These are phyloP conservation scores for Exophiala dermatitidis DNA, from an alignment of 2,329 filamentous ascomycete genomes.

Conservation along the genomic window DNA sequence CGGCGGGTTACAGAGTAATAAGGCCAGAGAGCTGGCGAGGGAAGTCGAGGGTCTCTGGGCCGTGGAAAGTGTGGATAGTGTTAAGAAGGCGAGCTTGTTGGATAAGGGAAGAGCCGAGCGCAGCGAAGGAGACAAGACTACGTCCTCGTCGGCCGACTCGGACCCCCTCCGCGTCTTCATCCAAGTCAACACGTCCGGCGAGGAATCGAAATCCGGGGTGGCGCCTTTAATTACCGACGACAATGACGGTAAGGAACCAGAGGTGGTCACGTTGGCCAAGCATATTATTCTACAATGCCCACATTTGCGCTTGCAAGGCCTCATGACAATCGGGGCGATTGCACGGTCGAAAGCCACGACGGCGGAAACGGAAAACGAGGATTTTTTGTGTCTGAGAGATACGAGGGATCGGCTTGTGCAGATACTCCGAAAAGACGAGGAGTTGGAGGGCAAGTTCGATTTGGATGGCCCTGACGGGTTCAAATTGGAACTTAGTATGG, in stretches of 20 bases:
- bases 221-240: constrained; percentile 50
- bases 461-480: too few species aligned
- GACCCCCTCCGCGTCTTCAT: constrained; percentile 65
- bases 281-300: constrained; percentile 62
- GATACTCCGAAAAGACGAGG: not conserved
- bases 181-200: constrained; percentile 91
- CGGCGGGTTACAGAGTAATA: constrained; percentile 85
- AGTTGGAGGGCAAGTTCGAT: too few species aligned
- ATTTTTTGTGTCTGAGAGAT: constrained; percentile 64
- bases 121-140: too few species aligned
- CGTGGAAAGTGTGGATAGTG: constrained; percentile 80
- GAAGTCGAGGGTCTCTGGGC: constrained; percentile 83
- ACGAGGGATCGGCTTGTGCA: constrained; percentile 63
- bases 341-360: constrained; percentile 69
- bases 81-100: constrained; percentile 79
- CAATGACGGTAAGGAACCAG: not conserved
- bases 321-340: constrained; percentile 98
- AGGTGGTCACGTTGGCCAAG: constrained; percentile 54
- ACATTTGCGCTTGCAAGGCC: constrained; percentile 60
- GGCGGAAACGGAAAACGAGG: constrained; percentile 77
- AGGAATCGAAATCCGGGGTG: constrained; percentile 76
- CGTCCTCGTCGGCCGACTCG: not conserved
- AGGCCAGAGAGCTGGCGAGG: constrained; percentile 76
- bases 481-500: constrained; percentile 84
- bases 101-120: constrained; percentile 64